Percentiles rank a stretch among this genome's conserved stretches.
Evolutionary conservation across 352 stramenopile species (phyloP).

Genomic region (Phytophthora syringae): DNA sequence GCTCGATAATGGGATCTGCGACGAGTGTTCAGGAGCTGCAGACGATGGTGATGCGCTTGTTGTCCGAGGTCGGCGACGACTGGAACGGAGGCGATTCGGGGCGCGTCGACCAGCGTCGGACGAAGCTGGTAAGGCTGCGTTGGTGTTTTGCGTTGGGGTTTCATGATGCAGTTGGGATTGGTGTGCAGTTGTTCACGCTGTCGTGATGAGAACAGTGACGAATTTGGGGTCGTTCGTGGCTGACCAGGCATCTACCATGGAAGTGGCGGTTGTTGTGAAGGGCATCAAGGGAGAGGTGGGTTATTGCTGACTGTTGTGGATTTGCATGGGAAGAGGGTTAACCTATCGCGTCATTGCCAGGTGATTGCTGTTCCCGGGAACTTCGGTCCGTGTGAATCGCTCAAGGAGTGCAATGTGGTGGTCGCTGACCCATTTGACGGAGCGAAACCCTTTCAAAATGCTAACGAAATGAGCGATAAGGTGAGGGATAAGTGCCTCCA

Average conservation of each 20-base stretch:
- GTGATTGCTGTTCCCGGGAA: constrained; percentile 76
- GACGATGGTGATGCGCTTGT: constrained; percentile 49
- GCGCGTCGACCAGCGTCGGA: constrained; percentile 55
- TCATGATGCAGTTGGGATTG: too few species aligned
- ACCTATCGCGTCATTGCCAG: constrained; percentile 30
- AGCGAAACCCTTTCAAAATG: constrained; percentile 49
- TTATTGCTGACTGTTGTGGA: not conserved
- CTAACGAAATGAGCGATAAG: constrained; percentile 49
- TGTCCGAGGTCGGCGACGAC: constrained; percentile 37
- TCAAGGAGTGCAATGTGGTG: constrained; percentile 46
- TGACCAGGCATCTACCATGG: constrained; percentile 76
- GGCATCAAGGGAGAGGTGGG: constrained; percentile 79
- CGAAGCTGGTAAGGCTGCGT: constrained; percentile 48
- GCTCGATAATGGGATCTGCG: constrained; percentile 2
- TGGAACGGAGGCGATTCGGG: constrained; percentile 40
- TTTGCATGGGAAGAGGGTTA: not conserved
- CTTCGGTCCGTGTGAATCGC: constrained; percentile 76
- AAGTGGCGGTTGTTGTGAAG: constrained; percentile 67
- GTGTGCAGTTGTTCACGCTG: constrained; percentile 5
- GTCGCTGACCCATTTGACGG: constrained; percentile 72
- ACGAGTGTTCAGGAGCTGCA: constrained; percentile 48
- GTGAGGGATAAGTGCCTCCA: constrained; percentile 20
- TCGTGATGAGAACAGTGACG: constrained; percentile 40
- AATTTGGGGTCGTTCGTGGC: constrained; percentile 67
- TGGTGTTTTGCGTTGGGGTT: too few species aligned